A percentile compares a stretch with the other conserved stretches of the same genome.
Evolutionary conservation across 2,329 filamentous ascomycete species (phyloP).

Genomic region (Aspergillus latus): DNA sequence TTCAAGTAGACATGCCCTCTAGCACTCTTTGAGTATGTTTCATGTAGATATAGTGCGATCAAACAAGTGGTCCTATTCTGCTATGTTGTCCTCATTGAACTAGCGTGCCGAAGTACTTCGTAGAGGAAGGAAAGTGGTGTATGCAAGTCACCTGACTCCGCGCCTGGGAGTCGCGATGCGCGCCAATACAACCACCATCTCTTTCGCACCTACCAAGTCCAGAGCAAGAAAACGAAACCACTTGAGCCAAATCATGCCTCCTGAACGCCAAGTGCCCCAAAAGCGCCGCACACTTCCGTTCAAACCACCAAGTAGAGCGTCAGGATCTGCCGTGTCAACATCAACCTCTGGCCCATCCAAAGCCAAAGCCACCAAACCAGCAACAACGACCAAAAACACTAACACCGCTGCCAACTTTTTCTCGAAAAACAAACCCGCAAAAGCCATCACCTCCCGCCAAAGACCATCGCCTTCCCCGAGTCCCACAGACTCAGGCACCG

Average conservation of each 20-base stretch:
- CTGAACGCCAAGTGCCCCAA: constrained; percentile 30
- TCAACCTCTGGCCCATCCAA: constrained; percentile 25
- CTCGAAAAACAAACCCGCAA: constrained; percentile 10
- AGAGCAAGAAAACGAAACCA: neutral
- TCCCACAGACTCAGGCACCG: constrained; percentile 8
- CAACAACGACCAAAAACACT: constrained; percentile 11
- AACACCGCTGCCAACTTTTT: constrained; percentile 19
- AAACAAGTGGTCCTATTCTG: neutral
- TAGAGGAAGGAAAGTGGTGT: neutral
- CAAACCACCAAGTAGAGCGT: constrained; percentile 43
- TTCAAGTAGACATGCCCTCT: neutral
- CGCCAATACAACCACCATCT: no score
- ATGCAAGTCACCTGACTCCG: constrained; percentile 3
- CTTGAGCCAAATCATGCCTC: constrained; percentile 24
- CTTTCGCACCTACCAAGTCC: neutral
- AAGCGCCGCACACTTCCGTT: constrained; percentile 46
- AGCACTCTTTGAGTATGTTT: neutral
- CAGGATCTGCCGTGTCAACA: constrained; percentile 10
- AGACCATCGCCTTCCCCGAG: constrained; percentile 8
- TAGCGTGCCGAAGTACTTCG: no score
- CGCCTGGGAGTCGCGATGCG: neutral
- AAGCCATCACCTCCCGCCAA: constrained; percentile 13
- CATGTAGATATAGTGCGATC: neutral
- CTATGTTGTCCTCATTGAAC: no score
- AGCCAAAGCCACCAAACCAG: constrained; percentile 18